Conservation (phyloP, 352 stramenopile genomes). For the Pythium guiyangense region DNA sequence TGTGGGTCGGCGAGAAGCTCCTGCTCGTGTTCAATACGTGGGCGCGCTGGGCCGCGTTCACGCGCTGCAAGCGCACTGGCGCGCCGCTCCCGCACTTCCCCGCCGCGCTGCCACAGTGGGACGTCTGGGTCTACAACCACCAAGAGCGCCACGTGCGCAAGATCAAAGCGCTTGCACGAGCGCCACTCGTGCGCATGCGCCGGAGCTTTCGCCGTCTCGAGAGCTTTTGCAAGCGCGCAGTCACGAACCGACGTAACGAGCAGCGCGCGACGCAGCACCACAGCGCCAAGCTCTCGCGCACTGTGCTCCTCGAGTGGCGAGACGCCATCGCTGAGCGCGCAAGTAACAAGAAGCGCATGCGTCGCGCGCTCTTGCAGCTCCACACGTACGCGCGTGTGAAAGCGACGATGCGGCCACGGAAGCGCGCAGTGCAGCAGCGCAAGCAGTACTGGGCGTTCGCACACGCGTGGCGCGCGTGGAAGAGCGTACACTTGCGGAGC, state of each 20-base stretch:
- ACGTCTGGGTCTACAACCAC: slow-evolving; percentile 73
- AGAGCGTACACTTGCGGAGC: slow-evolving; percentile 45
- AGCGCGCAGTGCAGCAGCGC: slow-evolving; percentile 15
- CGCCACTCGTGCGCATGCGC: slow-evolving; percentile 38
- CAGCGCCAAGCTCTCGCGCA: neutral
- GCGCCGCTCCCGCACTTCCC: slow-evolving; percentile 41
- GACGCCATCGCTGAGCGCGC: slow-evolving; percentile 40
- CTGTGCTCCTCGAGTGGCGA: slow-evolving; percentile 37
- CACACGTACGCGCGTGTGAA: slow-evolving; percentile 33
- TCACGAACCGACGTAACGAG: slow-evolving; percentile 13
- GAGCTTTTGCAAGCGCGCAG: slow-evolving; percentile 16
- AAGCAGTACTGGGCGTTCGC: slow-evolving; percentile 16
- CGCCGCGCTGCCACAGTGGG: slow-evolving; percentile 55
- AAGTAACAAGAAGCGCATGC: slow-evolving; percentile 34
- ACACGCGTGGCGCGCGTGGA: slow-evolving; percentile 39
- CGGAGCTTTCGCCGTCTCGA: slow-evolving; percentile 40
- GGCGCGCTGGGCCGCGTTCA: slow-evolving; percentile 55
- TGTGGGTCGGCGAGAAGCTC: slow-evolving; percentile 59
- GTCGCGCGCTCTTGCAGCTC: slow-evolving; percentile 22
- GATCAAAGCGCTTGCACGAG: slow-evolving; percentile 53
- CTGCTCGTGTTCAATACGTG: slow-evolving; percentile 69
- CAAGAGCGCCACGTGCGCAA: slow-evolving; percentile 68
- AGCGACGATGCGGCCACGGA: slow-evolving; percentile 31
- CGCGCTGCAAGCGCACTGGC: slow-evolving; percentile 38
- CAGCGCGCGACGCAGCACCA: slow-evolving; percentile 22